These are phyloP conservation scores for Rhynchosporium graminicola DNA, from an alignment of 2,329 filamentous ascomycete genomes.

Conservation along the genomic window DNA sequence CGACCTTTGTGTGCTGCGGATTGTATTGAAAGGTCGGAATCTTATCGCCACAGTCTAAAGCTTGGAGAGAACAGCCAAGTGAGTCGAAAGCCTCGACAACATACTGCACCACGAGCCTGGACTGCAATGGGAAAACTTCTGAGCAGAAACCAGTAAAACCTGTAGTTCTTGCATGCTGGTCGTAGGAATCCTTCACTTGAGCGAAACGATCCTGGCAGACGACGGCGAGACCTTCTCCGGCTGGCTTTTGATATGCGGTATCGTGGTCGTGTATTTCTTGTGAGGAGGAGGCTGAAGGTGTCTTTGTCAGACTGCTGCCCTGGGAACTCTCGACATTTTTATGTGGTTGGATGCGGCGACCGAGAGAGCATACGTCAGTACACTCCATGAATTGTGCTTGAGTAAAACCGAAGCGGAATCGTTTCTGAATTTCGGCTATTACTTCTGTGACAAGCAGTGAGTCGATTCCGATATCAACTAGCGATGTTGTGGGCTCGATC, in stretches of 20 bases:
- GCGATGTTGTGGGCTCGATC: too few relatives aligned
- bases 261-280: neutral
- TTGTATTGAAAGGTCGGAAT: slow-evolving; percentile 22
- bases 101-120: slow-evolving; percentile 40
- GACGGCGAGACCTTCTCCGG: neutral
- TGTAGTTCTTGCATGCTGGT: neutral
- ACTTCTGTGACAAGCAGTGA: neutral
- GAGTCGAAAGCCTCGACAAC: slow-evolving; percentile 39
- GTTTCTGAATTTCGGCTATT: neutral
- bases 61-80: slow-evolving; percentile 37
- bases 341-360: too few relatives aligned
- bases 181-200: neutral
- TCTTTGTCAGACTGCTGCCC: too few relatives aligned
- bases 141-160: slow-evolving; percentile 34
- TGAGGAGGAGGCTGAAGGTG: too few relatives aligned
- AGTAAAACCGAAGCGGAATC: neutral
- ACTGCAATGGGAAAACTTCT: slow-evolving; percentile 38
- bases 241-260: neutral
- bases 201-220: neutral
- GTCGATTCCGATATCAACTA: too few relatives aligned
- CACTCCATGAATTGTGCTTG: neutral
- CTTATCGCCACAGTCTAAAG: slow-evolving; percentile 27
- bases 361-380: too few relatives aligned
- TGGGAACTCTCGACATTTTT: too few relatives aligned
- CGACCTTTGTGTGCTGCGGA: slow-evolving; percentile 37